phyloP scores from a whole-genome alignment of 345 rosid species.

The Eucalyptus marginata region DNA sequence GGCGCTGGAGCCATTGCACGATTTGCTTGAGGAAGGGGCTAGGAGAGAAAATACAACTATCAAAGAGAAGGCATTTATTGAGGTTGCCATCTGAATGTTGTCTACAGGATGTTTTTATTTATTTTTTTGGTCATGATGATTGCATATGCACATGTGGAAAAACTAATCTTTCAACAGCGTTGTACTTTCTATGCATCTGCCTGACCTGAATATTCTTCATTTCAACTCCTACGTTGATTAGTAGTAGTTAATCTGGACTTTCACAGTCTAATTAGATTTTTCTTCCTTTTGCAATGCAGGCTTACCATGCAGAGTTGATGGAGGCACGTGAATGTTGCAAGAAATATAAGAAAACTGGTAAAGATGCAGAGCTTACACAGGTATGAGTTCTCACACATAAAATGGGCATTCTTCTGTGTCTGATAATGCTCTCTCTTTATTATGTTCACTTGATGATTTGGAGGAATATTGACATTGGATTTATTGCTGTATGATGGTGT shows the following conservation, averaged over 20 bases:
- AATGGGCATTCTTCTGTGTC: background rate
- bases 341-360: constrained; percentile 79
- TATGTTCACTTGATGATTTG: background rate
- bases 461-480: background rate
- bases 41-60: constrained; percentile 52
- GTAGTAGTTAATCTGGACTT: background rate
- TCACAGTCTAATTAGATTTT: background rate
- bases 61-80: constrained; percentile 92
- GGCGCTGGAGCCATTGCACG: constrained; percentile 88
- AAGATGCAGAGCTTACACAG: constrained; percentile 98
- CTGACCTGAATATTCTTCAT: background rate
- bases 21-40: constrained; percentile 87
- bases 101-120: background rate
- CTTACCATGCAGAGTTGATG: constrained; percentile 73
- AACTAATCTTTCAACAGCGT: background rate
- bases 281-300: constrained; percentile 27
- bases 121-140: background rate
- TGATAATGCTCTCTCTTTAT: background rate
- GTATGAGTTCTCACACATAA: constrained; percentile 9
- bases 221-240: background rate
- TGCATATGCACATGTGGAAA: background rate
- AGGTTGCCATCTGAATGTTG: constrained; percentile 28
- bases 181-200: background rate
- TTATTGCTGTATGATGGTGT: background rate
- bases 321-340: constrained; percentile 92